Base-by-base conservation (phyloP, 164 flowering plant genomes). In the Pachysandra terminalis region DNA sequence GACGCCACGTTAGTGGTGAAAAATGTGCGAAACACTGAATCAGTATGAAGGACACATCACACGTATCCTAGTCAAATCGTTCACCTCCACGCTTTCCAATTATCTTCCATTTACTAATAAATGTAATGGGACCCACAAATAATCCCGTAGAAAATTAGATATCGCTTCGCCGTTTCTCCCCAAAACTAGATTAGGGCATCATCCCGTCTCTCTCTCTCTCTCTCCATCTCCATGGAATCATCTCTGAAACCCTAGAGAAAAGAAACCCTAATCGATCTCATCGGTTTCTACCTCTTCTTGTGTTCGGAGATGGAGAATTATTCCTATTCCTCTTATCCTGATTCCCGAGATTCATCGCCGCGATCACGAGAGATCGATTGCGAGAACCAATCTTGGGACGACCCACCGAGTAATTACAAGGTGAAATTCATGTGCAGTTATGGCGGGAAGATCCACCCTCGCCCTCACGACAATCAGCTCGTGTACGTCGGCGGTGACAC, bases 341-440 rank as follows among this genome's bases (percentile, higher is more conserved):
- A 90, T 35, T 91, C 97, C 63, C 77, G 74, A 59, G 75, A 83
- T 60, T 91, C 97, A 13, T 90, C 97, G 0, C 97, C 97, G 0
- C 79, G 85, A 41, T 85, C 88, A 0, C 82, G 93, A 3, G 93
- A 86, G 41, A 74, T 84, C 65, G 94, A 89, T 73, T 52, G 63
- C 66, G 91, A 87, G 17, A 80, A 75, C 64, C 73, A 79, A 9
- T 69, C 91, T 0, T 88, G 87, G 87, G 89, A 87, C 27, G 89
- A 87, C 4, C 82, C 61, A 12, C 78, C 77, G 5, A 49, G 76
- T 0, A 81, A 65, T 55, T 81, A 82, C 80, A 84, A 79, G 69
- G 88, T 87, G 75, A 90, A 85, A 65, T 80, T 91, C 71, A 83
- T 91, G 89, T 91, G 97, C 81, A 89, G 93, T 66, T 91, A 83